Evolutionary conservation across 2,329 filamentous ascomycete genomes (phyloP).

Genomic region (Trichoderma sp.): DNA sequence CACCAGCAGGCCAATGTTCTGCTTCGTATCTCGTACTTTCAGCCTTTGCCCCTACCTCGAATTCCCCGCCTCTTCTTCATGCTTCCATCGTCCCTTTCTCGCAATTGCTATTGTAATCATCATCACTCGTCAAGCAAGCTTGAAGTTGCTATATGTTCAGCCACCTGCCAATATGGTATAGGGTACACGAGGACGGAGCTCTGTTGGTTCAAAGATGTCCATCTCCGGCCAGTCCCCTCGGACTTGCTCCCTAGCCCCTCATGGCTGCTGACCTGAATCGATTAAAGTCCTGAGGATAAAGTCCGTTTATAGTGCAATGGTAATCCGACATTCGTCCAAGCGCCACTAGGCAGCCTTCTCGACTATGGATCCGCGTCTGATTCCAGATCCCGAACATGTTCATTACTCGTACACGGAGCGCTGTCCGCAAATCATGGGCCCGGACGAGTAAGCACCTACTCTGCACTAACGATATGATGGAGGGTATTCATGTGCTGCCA

Average conservation of each 20-base stretch:
- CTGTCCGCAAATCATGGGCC: background rate
- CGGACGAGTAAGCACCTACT: constrained; percentile 7
- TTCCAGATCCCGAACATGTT: background rate
- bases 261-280: background rate
- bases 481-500: background rate
- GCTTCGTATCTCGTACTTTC: background rate
- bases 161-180: background rate
- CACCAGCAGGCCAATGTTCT: background rate
- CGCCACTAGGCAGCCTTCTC: background rate
- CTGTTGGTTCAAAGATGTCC: background rate
- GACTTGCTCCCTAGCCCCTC: background rate
- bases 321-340: background rate
- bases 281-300: background rate
- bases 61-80: background rate
- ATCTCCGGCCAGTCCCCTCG: background rate
- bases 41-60: too few species aligned
- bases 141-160: background rate
- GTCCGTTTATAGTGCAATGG: background rate
- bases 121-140: background rate
- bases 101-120: background rate
- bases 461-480: background rate
- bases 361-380: background rate
- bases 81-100: background rate
- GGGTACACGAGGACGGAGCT: background rate
- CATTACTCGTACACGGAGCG: background rate